Conservation (phyloP, 2,329 filamentous ascomycete genomes). For the Curvularia spicifera region DNA sequence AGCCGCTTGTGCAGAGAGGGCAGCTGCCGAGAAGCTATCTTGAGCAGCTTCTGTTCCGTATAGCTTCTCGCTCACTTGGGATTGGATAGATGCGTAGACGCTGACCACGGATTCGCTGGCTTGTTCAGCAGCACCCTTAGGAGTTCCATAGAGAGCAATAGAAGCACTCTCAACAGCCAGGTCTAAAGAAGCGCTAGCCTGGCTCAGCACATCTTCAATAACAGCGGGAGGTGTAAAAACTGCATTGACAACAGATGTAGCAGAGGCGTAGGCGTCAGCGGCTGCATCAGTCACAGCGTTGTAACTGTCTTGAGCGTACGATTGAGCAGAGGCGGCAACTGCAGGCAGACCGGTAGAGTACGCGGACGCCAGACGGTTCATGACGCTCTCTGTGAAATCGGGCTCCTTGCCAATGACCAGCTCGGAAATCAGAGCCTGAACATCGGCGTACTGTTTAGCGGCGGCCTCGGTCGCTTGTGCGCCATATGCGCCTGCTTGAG, state of each 20-base stretch:
- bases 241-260: constrained; percentile 55
- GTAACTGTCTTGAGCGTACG: constrained; percentile 56
- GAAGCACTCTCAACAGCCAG: constrained; percentile 66
- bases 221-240: constrained; percentile 64
- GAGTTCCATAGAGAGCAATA: constrained; percentile 63
- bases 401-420: constrained; percentile 78
- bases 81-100: constrained; percentile 59
- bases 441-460: constrained; percentile 69
- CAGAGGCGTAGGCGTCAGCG: constrained; percentile 56
- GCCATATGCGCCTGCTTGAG: constrained; percentile 64
- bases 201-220: constrained; percentile 63
- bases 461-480: constrained; percentile 68
- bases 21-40: constrained; percentile 60
- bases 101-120: constrained; percentile 61
- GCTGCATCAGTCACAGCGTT: constrained; percentile 60
- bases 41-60: constrained; percentile 64
- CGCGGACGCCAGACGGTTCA: constrained; percentile 71
- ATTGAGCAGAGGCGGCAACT: constrained; percentile 61
- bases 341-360: constrained; percentile 72
- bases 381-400: constrained; percentile 80
- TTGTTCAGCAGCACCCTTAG: constrained; percentile 61
- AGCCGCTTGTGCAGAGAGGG: constrained; percentile 60
- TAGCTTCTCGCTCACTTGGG: constrained; percentile 60
- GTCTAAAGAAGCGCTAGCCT: constrained; percentile 64
- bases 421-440: constrained; percentile 77